These are phyloP conservation scores for Aurinia saxatilis DNA, from an alignment of 345 rosid genomes.

Conservation along the genomic window DNA sequence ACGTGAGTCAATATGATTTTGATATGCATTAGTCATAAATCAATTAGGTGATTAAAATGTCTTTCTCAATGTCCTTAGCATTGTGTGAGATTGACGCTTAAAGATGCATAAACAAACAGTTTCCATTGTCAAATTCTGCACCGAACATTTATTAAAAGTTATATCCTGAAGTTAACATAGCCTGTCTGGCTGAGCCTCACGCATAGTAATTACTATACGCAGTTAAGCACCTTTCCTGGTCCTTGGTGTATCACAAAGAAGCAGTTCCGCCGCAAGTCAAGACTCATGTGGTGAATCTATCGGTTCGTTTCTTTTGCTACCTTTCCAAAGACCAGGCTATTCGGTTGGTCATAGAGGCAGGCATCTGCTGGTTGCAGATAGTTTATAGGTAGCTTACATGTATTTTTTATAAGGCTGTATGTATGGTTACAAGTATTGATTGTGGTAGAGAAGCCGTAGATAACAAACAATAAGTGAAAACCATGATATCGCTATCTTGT, in stretches of 20 bases:
- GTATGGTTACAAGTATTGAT: neutral
- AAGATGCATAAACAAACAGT: neutral
- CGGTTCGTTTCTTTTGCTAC: neutral
- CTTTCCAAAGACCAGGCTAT: neutral
- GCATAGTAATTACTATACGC: constrained; percentile 9
- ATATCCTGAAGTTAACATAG: neutral
- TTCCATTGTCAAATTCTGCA: neutral
- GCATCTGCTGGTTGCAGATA: neutral
- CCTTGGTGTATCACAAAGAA: constrained; percentile 77
- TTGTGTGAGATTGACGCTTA: neutral
- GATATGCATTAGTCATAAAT: neutral
- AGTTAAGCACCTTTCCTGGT: constrained; percentile 82
- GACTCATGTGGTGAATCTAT: constrained; percentile 50
- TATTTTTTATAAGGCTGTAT: neutral
- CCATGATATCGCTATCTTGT: neutral
- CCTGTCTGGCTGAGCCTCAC: neutral
- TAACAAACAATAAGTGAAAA: neutral
- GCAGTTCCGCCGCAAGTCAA: constrained; percentile 55
- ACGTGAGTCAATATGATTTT: constrained; percentile 42
- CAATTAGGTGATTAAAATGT: neutral
- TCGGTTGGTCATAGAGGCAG: neutral
- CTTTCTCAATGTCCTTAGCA: neutral
- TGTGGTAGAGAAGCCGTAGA: neutral
- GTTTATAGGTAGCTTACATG: neutral
- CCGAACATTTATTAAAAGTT: neutral